phyloP scores from a whole-genome alignment of 2,329 filamentous ascomycete species.

The Nemania abortiva region DNA sequence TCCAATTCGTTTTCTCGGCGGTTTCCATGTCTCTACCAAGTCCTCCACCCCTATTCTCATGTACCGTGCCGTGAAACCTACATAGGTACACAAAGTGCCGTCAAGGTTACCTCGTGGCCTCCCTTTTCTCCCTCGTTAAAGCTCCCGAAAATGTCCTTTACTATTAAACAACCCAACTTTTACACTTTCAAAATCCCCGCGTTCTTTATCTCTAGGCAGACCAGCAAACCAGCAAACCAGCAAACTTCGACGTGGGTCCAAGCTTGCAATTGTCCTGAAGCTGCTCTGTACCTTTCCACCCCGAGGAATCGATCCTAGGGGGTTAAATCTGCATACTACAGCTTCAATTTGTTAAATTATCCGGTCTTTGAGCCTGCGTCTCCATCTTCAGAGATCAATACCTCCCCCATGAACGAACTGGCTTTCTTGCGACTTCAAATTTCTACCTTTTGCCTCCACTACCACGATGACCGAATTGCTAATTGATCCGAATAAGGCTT shows the following conservation, averaged over 20 bases:
- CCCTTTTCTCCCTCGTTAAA: background rate
- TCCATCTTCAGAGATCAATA: background rate
- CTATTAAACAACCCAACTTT: constrained; percentile 1
- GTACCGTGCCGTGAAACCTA: constrained; percentile 26
- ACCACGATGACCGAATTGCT: constrained; percentile 44
- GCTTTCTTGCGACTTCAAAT: background rate
- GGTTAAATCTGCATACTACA: constrained; percentile 2
- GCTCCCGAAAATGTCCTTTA: background rate
- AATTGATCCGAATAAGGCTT: constrained; percentile 75
- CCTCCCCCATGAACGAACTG: background rate
- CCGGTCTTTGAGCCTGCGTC: background rate
- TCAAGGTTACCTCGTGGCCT: constrained; percentile 13
- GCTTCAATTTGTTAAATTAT: background rate
- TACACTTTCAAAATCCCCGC: constrained; percentile 17
- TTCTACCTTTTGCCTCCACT: background rate
- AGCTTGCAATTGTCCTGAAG: constrained; percentile 14
- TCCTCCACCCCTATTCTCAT: constrained; percentile 20
- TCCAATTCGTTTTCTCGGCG: constrained; percentile 6
- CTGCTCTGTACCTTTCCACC: background rate
- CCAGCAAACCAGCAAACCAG: constrained; percentile 15
- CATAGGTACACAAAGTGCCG: constrained; percentile 23
- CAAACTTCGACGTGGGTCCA: background rate
- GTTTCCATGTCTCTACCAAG: constrained; percentile 20
- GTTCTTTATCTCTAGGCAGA: background rate
- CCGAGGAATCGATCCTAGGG: constrained; percentile 1